phyloP scores from a whole-genome alignment of 2,329 filamentous ascomycete species.

The Fusarium tjaetaba region DNA sequence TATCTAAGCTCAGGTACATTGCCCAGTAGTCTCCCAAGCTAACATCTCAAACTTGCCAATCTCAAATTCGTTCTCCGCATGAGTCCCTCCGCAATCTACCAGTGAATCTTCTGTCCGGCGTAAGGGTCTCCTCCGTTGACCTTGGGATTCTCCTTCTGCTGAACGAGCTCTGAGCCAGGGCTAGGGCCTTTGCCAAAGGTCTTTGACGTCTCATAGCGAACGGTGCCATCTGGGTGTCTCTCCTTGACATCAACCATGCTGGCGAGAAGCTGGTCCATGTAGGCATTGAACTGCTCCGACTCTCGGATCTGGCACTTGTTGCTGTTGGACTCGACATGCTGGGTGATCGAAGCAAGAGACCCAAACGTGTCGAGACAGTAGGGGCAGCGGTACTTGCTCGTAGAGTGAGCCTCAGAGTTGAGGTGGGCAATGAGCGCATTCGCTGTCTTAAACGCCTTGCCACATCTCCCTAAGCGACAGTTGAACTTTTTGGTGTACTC shows the following conservation, averaged over 20 bases:
- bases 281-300: constrained; percentile 49
- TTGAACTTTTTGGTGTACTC: constrained; percentile 55
- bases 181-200: neutral
- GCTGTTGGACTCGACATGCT: constrained; percentile 59
- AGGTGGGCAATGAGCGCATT: constrained; percentile 55
- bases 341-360: constrained; percentile 54
- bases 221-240: constrained; percentile 42
- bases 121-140: neutral
- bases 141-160: constrained; percentile 1
- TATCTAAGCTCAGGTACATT: neutral
- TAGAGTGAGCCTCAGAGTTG: constrained; percentile 53
- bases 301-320: constrained; percentile 56
- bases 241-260: constrained; percentile 44
- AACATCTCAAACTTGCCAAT: neutral
- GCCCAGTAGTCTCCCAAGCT: neutral
- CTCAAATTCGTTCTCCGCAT: neutral
- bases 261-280: constrained; percentile 47
- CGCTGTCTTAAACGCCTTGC: constrained; percentile 53
- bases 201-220: constrained; percentile 41
- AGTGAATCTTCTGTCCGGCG: constrained; percentile 3
- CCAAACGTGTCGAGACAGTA: constrained; percentile 56
- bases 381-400: constrained; percentile 53
- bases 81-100: constrained; percentile 6
- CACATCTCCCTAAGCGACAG: constrained; percentile 65
- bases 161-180: neutral